Evolutionary conservation across 306 rosid genomes (phyloP).

Genomic region (Carpinus fangiana): DNA sequence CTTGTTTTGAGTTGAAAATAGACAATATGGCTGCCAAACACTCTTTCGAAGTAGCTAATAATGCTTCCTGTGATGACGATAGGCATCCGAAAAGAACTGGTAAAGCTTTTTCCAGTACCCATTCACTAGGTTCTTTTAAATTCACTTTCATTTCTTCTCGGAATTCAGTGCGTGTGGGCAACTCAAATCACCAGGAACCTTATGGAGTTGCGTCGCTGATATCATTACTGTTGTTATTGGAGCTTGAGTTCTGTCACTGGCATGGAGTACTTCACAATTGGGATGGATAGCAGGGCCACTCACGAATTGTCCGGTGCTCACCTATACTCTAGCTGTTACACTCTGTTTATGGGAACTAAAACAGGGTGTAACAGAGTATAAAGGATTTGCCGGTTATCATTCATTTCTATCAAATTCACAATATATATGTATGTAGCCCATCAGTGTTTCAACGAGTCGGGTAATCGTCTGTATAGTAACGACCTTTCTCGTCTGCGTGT

Average conservation of each 20-base stretch:
- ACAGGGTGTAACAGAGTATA: no score
- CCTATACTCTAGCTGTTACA: no score
- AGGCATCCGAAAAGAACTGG: conserved; percentile 60
- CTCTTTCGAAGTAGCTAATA: conserved; percentile 43
- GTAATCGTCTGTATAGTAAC: no score
- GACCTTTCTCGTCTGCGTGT: no score
- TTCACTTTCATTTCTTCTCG: no score
- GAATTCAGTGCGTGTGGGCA: conserved; percentile 4
- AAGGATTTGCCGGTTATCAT: no score
- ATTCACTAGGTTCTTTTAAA: no score
- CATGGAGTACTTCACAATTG: conserved; percentile 66
- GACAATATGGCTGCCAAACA: conserved; percentile 47
- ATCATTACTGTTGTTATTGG: conserved; percentile 77
- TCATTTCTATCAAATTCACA: no score
- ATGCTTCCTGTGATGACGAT: conserved; percentile 55
- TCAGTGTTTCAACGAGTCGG: no score
- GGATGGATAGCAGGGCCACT: conserved; percentile 79
- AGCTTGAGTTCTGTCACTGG: conserved; percentile 66
- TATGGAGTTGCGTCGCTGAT: conserved; percentile 58
- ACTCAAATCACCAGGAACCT: conserved; percentile 39
- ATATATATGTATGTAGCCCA: no score
- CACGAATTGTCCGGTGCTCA: no score
- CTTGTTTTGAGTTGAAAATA: conserved; percentile 28
- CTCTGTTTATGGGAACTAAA: no score
- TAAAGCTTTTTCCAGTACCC: not conserved